Evolutionary conservation across 1,284 basidiomycete genomes (phyloP), one percentile per base, ranked within the genome.

Genomic region (Cryptococcus neoformans): DNA sequence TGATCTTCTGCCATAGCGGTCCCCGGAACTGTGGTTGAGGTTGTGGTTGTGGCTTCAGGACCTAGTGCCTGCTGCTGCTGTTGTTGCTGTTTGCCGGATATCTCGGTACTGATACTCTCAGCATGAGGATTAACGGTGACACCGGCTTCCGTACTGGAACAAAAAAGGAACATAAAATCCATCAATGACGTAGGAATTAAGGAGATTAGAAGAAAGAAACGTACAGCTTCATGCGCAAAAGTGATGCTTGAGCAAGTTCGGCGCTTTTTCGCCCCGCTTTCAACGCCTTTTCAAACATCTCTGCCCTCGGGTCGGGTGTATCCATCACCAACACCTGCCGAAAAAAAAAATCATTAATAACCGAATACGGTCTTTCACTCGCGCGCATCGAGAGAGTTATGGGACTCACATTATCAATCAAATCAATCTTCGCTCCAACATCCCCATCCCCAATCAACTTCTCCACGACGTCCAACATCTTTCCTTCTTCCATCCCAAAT

Each of bases 211-310:
- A 21, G 3, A 11, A 35, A 34, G 34, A 8, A 17, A 65, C 72
- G 65, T 54, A 74, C 68, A 75, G 52, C 34, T 62, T 62, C 72
- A 75, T 72, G 10, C 69, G 54, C 45, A 75, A 47, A 9, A 69
- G 40, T 3, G 68, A 65, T 3, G 64, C 63, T 42, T 58, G 56
- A 6, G 65, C 14, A 52, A 48, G 9, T 56, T 51, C 12, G 58
- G 62, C 8, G 62, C 66, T 39, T 59, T 60, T 39, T 57, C 49
- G 4, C 71, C 28, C 21, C 21, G 21, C 21, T 21, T 21, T 21
- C 21, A 21, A 21, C 21, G 21, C 21, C 21, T 21, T 42, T 4
- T 47, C 47, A 54, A 68, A 73, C 51, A 69, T 62, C 12, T 64
- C 63, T 5, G 47, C 58, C 39, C 74, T 58, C 16, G 59, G 53